phyloP scores from a whole-genome alignment of 78 protist species.

The Speleostelium caveatum region DNA sequence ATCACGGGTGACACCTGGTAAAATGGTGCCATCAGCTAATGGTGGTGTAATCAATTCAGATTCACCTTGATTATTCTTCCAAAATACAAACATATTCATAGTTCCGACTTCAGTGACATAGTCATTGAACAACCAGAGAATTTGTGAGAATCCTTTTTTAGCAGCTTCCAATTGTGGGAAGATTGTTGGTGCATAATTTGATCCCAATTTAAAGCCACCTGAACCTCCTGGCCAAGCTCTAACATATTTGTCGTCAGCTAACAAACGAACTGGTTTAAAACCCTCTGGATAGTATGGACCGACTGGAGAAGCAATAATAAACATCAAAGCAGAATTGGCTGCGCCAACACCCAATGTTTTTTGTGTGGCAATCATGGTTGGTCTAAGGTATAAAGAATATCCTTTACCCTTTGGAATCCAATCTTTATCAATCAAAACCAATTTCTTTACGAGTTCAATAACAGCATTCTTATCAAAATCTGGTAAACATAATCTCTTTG shows the following conservation, averaged over 20 bases:
- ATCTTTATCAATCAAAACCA: constrained; percentile 90
- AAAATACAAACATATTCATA: constrained; percentile 96
- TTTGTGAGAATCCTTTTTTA: constrained; percentile 94
- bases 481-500: constrained; percentile 93
- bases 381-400: constrained; percentile 98
- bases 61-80: constrained; percentile 90
- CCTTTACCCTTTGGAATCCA: constrained; percentile 96
- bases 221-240: constrained; percentile 90
- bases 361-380: constrained; percentile 95
- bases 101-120: constrained; percentile 99
- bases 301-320: constrained; percentile 94
- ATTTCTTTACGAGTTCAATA: constrained; percentile 88
- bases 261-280: constrained; percentile 94
- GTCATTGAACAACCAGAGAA: constrained; percentile 96
- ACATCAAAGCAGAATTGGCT: constrained; percentile 62
- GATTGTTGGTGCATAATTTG: constrained; percentile 97
- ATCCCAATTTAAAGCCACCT: constrained; percentile 47
- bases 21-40: constrained; percentile 93
- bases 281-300: constrained; percentile 99
- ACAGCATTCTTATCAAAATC: constrained; percentile 83
- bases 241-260: constrained; percentile 87
- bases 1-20: constrained; percentile 99
- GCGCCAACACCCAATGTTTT: constrained; percentile 80
- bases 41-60: constrained; percentile 92
- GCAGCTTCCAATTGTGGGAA: constrained; percentile 92